Conservation (phyloP, 768 basidiomycete genomes). For the Tricholoma sp. region DNA sequence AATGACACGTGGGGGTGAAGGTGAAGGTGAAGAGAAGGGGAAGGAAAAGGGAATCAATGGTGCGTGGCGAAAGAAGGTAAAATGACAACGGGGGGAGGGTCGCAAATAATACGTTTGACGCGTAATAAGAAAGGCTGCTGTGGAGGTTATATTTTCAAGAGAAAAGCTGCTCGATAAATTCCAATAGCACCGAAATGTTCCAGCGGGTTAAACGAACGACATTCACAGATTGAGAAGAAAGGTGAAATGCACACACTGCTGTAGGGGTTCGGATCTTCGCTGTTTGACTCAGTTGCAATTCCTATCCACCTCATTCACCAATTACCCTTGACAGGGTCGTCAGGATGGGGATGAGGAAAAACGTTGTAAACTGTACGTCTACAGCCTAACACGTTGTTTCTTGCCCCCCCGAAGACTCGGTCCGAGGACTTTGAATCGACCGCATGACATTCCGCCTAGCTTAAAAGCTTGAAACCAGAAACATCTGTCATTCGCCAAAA, state of each 20-base stretch:
- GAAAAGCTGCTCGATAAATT: not conserved
- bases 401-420: not conserved
- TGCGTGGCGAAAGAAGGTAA: conserved; percentile 3
- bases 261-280: not conserved
- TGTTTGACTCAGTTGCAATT: not conserved
- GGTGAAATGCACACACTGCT: not conserved
- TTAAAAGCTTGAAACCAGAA: not conserved
- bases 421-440: not conserved
- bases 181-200: not conserved
- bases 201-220: not conserved
- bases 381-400: not conserved
- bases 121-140: not conserved
- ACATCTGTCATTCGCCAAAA: not conserved
- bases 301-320: not conserved
- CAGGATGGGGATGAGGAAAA: not conserved
- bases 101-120: not conserved
- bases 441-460: not conserved
- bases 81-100: not conserved
- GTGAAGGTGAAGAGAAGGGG: not conserved
- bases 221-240: not conserved
- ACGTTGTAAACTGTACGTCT: not conserved
- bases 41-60: conserved; percentile 1
- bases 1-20: conserved; percentile 21
- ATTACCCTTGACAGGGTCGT: not conserved
- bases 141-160: not conserved